These are phyloP conservation scores for Cyberlindnera galapagoensis DNA, from an alignment of 805 yeast genomes.

Conservation along the genomic window DNA sequence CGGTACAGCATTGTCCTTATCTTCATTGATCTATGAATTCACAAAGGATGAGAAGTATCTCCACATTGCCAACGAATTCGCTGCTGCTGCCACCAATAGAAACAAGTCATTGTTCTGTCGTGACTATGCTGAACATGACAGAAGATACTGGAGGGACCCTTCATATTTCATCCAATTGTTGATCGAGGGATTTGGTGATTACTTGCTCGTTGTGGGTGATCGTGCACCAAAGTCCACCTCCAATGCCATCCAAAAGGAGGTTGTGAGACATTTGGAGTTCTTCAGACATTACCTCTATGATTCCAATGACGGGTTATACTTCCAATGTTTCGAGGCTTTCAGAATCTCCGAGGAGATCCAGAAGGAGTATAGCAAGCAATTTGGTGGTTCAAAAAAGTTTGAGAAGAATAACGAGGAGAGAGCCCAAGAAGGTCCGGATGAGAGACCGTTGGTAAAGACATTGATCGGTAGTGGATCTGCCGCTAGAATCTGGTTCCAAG, in stretches of 20 bases:
- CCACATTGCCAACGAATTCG: constrained; percentile 26
- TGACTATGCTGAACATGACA: constrained; percentile 40
- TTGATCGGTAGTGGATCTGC: constrained; percentile 63
- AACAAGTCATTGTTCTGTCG: constrained; percentile 55
- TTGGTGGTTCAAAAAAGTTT: constrained; percentile 48
- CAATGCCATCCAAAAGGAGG: constrained; percentile 31
- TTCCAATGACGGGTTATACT: constrained; percentile 52
- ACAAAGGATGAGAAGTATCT: constrained; percentile 49
- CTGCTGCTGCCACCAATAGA: constrained; percentile 53
- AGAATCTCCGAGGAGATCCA: constrained; percentile 43
- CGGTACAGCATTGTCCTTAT: constrained; percentile 57
- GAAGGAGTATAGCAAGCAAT: constrained; percentile 43
- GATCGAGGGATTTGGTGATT: constrained; percentile 65
- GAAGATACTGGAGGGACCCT: constrained; percentile 59
- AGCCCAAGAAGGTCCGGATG: constrained; percentile 31
- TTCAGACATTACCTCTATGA: constrained; percentile 53
- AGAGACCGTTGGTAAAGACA: constrained; percentile 38
- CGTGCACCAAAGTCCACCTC: constrained; percentile 29
- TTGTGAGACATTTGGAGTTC: constrained; percentile 48
- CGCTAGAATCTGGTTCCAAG: constrained; percentile 63
- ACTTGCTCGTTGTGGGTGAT: constrained; percentile 42
- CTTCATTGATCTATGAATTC: constrained; percentile 40
- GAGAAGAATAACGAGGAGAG: constrained; percentile 48
- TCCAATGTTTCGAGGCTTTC: constrained; percentile 53
- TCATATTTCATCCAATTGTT: constrained; percentile 58